Percentiles rank a stretch among this genome's conserved stretches.
These are phyloP conservation scores for Pleoardoris graminearum DNA, from an alignment of 2,329 filamentous ascomycete species.

Conservation along the genomic window DNA sequence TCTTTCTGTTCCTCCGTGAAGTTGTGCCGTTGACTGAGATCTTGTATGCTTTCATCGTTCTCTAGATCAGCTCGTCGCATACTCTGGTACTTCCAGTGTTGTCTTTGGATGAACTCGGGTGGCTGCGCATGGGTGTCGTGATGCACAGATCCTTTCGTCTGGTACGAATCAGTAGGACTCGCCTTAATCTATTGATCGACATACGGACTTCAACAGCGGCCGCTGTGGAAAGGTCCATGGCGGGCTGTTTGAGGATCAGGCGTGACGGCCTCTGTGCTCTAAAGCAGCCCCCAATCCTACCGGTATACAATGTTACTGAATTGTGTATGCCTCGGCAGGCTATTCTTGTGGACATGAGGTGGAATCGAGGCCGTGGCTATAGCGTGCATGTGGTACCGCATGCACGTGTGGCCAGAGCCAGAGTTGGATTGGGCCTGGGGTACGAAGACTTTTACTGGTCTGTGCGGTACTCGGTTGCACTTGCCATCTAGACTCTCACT, in stretches of 20 bases:
- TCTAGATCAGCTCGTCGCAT: conserved; percentile 58
- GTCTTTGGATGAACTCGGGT: conserved; percentile 40
- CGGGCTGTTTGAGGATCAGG: not conserved
- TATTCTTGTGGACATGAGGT: not conserved
- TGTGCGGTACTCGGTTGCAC: too few species aligned
- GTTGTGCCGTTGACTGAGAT: conserved; percentile 37
- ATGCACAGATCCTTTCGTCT: conserved; percentile 32
- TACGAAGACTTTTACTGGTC: too few species aligned
- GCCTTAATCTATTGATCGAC: conserved; percentile 22
- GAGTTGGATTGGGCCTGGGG: too few species aligned
- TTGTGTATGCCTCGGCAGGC: too few species aligned
- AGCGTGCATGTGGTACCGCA: too few species aligned
- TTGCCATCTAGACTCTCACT: too few species aligned
- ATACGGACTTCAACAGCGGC: conserved; percentile 38
- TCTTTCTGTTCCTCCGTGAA: conserved; percentile 42
- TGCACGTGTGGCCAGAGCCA: too few species aligned
- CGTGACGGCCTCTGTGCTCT: too few species aligned
- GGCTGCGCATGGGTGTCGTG: conserved; percentile 44
- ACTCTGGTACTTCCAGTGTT: conserved; percentile 60
- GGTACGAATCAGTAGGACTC: conserved; percentile 26
- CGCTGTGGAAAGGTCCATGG: conserved; percentile 32
- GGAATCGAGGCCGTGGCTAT: too few species aligned
- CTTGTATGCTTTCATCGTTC: conserved; percentile 51
- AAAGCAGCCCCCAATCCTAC: too few species aligned
- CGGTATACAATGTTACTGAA: too few species aligned